Evolutionary conservation across 2,329 filamentous ascomycete species (phyloP).

Genomic region (Fusarium sp.): DNA sequence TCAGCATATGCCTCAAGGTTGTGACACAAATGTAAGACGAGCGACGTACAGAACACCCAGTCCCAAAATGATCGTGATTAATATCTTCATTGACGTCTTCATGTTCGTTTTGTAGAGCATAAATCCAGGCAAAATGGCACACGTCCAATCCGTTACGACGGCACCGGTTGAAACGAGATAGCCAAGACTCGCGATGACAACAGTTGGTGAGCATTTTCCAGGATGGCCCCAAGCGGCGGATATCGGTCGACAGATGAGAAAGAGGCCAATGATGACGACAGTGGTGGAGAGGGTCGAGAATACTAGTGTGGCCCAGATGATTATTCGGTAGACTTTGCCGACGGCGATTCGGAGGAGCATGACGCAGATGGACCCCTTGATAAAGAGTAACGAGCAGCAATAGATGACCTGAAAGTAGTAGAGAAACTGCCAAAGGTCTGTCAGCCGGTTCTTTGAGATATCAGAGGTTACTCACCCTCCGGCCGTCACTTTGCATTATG

Average conservation of each 20-base stretch:
- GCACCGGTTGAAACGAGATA: neutral
- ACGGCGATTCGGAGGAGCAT: conserved; percentile 19
- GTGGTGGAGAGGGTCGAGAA: conserved; percentile 5
- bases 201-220: neutral
- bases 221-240: conserved; percentile 2
- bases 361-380: conserved; percentile 14
- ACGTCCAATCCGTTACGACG: neutral
- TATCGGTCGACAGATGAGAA: conserved; percentile 9
- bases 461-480: neutral
- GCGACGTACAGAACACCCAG: neutral
- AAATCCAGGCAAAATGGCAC: neutral
- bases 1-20: neutral
- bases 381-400: conserved; percentile 8
- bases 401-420: conserved; percentile 14
- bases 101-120: neutral
- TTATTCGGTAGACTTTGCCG: neutral
- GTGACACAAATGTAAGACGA: fast-evolving
- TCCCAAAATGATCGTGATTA: neutral
- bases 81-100: neutral
- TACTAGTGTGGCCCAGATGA: conserved; percentile 5
- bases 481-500: neutral
- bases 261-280: conserved; percentile 6
- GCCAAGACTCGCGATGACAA: neutral
- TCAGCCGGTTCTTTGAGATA: neutral
- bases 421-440: neutral